These are phyloP conservation scores for Leishmania gerbilli DNA, from an alignment of 208 protist genomes.

Conservation along the genomic window DNA sequence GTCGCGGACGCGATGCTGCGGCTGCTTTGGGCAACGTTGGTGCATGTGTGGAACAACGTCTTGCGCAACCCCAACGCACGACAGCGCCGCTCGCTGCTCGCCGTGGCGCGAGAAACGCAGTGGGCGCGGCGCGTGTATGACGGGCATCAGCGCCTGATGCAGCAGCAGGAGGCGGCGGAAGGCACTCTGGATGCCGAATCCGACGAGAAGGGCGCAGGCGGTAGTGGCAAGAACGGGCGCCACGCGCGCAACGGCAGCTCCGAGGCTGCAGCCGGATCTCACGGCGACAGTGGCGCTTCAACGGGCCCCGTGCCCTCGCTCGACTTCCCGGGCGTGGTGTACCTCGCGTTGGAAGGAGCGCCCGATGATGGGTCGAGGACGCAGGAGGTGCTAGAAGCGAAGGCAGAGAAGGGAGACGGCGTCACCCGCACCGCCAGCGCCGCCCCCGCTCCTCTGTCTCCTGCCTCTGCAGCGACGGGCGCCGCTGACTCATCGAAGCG, in stretches of 20 bases:
- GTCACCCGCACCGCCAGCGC: neutral
- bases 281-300: neutral
- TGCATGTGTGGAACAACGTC: conserved; percentile 62
- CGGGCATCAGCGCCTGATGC: conserved; percentile 16
- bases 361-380: neutral
- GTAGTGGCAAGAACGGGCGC: conserved; percentile 11
- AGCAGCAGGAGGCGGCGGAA: conserved; percentile 4
- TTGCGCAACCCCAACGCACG: conserved; percentile 55
- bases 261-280: neutral
- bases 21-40: conserved; percentile 56
- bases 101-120: conserved; percentile 18
- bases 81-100: conserved; percentile 43
- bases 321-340: conserved; percentile 43
- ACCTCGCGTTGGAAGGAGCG: conserved; percentile 22
- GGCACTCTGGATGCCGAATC: neutral
- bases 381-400: neutral
- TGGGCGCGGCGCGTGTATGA: conserved; percentile 39
- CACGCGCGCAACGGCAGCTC: neutral
- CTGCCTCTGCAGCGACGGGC: neutral
- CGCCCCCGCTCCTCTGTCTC: neutral
- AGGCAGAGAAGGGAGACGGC: conserved; percentile 8
- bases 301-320: neutral
- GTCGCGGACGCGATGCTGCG: conserved; percentile 29
- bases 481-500: neutral
- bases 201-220: conserved; percentile 1